A percentile compares a stretch with the other conserved stretches of the same genome.
Evolutionary conservation across 139 green algal genomes (phyloP).

Genomic region (Zygnema circumcarinatum): DNA sequence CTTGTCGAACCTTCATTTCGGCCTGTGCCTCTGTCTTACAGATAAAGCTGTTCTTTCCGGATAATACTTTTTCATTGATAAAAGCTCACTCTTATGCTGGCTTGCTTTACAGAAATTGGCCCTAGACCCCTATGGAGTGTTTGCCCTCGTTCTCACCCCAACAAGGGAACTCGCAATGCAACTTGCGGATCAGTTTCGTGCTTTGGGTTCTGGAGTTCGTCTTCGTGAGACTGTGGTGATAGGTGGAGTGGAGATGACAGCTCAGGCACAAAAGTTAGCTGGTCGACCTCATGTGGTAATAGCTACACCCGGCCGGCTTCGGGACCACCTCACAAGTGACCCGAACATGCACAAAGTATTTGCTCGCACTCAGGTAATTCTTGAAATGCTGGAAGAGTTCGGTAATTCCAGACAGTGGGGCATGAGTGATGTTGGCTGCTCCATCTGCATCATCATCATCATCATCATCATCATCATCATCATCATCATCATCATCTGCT

Average conservation of each 20-base stretch:
- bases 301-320: conserved; percentile 89
- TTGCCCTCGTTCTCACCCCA: conserved; percentile 88
- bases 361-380: conserved; percentile 22
- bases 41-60: no score
- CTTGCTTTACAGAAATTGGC: conserved; percentile 79
- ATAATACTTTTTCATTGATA: no score
- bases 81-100: no score
- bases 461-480: no score
- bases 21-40: no score
- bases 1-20: no score
- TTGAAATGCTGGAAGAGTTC: background rate
- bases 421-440: no score
- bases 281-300: conserved; percentile 90
- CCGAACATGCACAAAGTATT: conserved; percentile 12
- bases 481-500: no score
- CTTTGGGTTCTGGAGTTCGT: conserved; percentile 74
- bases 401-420: no score
- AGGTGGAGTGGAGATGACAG: conserved; percentile 86
- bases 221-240: conserved; percentile 79
- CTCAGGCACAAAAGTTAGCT: conserved; percentile 77
- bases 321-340: conserved; percentile 48
- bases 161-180: conserved; percentile 97
- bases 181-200: conserved; percentile 91
- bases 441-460: no score
- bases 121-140: conserved; percentile 91